Evolutionary conservation across 176 grass and related monocot genomes (phyloP).

Genomic region (Luzula sylvatica): DNA sequence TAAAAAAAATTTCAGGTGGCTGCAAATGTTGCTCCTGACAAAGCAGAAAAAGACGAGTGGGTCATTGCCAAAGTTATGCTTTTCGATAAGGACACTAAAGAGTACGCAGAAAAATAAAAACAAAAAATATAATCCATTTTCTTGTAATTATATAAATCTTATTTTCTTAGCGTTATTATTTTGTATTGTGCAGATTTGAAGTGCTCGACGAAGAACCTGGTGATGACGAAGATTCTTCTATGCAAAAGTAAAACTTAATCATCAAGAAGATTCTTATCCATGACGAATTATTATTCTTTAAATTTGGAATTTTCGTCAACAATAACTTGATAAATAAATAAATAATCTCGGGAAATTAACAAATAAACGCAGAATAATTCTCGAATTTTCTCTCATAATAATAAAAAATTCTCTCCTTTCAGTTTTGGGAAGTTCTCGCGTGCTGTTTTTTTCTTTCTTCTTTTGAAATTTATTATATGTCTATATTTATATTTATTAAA

Average conservation of each 20-base stretch:
- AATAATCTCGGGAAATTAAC: neutral
- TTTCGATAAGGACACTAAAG: constrained; percentile 91
- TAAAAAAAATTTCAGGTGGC: constrained; percentile 69
- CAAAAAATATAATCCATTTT: neutral
- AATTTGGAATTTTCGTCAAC: neutral
- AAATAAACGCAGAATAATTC: neutral
- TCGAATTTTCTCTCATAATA: neutral
- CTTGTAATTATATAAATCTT: neutral
- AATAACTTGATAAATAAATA: neutral
- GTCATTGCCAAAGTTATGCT: constrained; percentile 87
- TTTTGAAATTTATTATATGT: neutral
- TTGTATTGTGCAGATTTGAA: constrained; percentile 61
- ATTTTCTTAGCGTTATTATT: constrained; percentile 14
- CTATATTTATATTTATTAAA: neutral
- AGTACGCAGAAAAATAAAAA: constrained; percentile 42
- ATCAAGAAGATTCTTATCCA: too few species aligned
- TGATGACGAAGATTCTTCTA: constrained; percentile 88
- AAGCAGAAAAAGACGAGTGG: constrained; percentile 92
- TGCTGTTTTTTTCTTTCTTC: constrained; percentile 24
- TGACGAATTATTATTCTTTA: neutral
- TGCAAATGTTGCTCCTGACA: constrained; percentile 70
- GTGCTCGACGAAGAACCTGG: constrained; percentile 94
- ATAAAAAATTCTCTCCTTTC: too few species aligned
- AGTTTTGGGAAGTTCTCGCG: constrained; percentile 10
- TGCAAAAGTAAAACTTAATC: constrained; percentile 46